Evolutionary conservation across 805 yeast species (phyloP), one percentile per base, ranked within the genome.

Genomic region (Saccharomycopsis capsularis): DNA sequence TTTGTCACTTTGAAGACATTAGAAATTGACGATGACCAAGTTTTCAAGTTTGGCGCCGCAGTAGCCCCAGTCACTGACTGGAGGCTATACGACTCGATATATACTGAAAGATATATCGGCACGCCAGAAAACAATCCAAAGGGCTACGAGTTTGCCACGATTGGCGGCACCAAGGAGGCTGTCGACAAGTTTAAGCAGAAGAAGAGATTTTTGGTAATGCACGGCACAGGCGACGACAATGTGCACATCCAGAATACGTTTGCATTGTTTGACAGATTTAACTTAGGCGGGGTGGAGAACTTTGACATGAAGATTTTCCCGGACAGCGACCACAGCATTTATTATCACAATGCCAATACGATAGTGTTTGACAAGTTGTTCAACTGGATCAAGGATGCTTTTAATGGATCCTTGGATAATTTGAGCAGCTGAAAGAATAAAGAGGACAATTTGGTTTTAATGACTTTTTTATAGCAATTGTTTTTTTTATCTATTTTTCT

Each of bases 41-140:
- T 80, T 15, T 90, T 93, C 73, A 78, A 78, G 50, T 93, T 81
- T 63, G 98, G 98, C 7, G 80, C 89, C 75, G 82, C 98, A 0
- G 98, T 93, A 22, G 99, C 99, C 0, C 99, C 99, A 1, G 99
- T 93, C 2, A 93, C 98, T 0, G 85, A 89, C 63, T 93, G 97
- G 97, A 67, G 78, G 47, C 74, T 85, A 47, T 93, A 91, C 62
- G 98, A 91, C 66, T 85, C 96, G 1, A 79, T 91, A 16, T 91
- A 93, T 65, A 91, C 98, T 0, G 99, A 93, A 68, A 69, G 99
- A 54, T 93, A 93, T 64, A 85, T 93, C 95, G 86, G 85, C 55
- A 74, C 81, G 1, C 97, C 97, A 1, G 71, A 74, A 57, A 70
- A 74, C 42, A 87, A 90, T 62, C 60, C 68, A 2, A 66, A 67